These are phyloP conservation scores for Rhexocercosporidium sp. DNA, from an alignment of 2,329 filamentous ascomycete genomes.

Conservation along the genomic window DNA sequence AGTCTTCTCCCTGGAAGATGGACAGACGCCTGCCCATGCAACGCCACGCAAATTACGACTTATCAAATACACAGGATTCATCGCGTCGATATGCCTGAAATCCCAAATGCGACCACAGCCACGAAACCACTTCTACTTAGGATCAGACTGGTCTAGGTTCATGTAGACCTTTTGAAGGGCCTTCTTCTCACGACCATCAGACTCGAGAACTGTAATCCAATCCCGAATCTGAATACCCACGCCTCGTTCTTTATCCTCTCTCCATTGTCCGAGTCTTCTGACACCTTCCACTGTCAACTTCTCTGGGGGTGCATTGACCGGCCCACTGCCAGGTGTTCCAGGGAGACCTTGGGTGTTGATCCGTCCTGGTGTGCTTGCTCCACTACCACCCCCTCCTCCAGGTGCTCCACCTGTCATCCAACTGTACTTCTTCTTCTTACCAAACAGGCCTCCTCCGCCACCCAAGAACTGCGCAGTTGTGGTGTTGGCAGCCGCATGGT, in stretches of 20 bases:
- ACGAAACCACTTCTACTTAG: constrained; percentile 48
- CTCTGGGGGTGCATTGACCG: constrained; percentile 44
- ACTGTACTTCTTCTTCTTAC: constrained; percentile 73
- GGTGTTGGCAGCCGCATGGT: constrained; percentile 81
- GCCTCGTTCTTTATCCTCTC: constrained; percentile 79
- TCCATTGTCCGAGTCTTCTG: constrained; percentile 73
- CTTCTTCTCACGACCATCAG: constrained; percentile 71
- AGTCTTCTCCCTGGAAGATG: constrained; percentile 13
- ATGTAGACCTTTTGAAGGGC: constrained; percentile 57
- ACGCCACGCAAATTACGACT: constrained; percentile 30
- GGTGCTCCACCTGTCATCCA: constrained; percentile 66
- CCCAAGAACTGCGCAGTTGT: constrained; percentile 81
- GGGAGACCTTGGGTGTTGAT: constrained; percentile 41
- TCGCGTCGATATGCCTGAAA: constrained; percentile 10
- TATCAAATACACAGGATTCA: constrained; percentile 27
- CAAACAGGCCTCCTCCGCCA: constrained; percentile 60
- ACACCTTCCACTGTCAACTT: constrained; percentile 61
- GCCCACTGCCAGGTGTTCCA: constrained; percentile 45
- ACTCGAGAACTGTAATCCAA: constrained; percentile 78
- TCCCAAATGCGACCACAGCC: not conserved
- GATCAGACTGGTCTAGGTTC: constrained; percentile 37
- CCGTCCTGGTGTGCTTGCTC: constrained; percentile 54
- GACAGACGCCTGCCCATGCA: constrained; percentile 31
- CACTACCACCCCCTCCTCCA: constrained; percentile 53
- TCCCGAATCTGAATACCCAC: constrained; percentile 84